phyloP scores from a whole-genome alignment of 306 rosid genomes.

The Castanospermum australe region DNA sequence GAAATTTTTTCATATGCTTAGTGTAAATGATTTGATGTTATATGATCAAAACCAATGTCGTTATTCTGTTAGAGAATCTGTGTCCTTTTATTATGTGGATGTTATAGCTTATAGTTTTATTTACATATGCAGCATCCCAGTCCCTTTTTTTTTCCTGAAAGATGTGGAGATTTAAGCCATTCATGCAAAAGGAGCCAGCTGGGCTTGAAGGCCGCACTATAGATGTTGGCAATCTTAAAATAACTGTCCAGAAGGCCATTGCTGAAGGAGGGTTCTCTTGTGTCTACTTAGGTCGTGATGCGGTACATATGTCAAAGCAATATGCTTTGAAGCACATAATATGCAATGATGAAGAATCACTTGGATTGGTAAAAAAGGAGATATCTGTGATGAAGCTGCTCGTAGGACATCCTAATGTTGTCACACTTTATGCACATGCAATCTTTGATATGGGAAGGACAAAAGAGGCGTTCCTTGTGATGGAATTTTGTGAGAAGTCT shows the following conservation, averaged over 20 bases:
- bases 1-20: not conserved
- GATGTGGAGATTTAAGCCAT: conserved; percentile 98
- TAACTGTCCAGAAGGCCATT: conserved; percentile 70
- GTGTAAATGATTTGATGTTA: conserved; percentile 8
- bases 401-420: conserved; percentile 86
- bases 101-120: conserved; percentile 17
- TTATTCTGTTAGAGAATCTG: not conserved
- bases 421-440: conserved; percentile 75
- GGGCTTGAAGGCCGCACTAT: conserved; percentile 92
- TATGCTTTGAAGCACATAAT: conserved; percentile 96
- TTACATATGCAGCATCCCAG: conserved; percentile 29
- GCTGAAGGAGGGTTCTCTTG: conserved; percentile 99
- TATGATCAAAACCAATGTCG: not conserved
- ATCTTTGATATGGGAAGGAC: conserved; percentile 91
- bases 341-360: conserved; percentile 87
- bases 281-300: conserved; percentile 91
- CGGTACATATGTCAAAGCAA: conserved; percentile 73
- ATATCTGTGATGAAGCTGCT: conserved; percentile 77
- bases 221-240: conserved; percentile 85
- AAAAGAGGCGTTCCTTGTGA: conserved; percentile 88
- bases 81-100: not conserved
- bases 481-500: conserved; percentile 94
- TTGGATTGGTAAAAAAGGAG: conserved; percentile 83
- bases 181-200: conserved; percentile 76
- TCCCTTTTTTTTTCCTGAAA: conserved; percentile 24